These are phyloP conservation scores for Dentiscutata heterogama DNA, from an alignment of 371 early-diverging fungal species.

Conservation along the genomic window DNA sequence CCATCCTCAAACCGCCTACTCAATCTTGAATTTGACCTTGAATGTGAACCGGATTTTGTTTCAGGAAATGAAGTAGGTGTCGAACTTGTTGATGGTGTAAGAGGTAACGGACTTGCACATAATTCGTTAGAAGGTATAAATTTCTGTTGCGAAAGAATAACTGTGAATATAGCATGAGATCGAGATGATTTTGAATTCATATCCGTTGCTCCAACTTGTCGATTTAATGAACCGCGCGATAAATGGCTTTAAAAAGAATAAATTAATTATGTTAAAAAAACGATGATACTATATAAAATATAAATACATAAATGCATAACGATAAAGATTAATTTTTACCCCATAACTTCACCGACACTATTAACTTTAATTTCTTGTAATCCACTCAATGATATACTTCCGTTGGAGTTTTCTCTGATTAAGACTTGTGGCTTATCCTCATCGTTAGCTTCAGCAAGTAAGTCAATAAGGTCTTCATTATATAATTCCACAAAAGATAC, in stretches of 20 bases:
- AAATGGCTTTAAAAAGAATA: slow-evolving; percentile 60
- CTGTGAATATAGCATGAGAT: slow-evolving; percentile 91
- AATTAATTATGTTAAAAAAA: background rate
- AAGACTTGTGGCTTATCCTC: slow-evolving; percentile 74
- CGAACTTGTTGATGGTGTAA: background rate
- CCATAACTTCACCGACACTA: slow-evolving; percentile 82
- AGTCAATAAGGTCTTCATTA: slow-evolving; percentile 96
- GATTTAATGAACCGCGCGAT: slow-evolving; percentile 79
- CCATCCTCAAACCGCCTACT: slow-evolving; percentile 50
- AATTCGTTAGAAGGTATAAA: background rate
- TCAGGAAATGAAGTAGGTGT: background rate
- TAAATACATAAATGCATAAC: background rate
- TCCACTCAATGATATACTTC: slow-evolving; percentile 91
- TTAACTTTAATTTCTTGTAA: slow-evolving; percentile 85
- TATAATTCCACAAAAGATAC: slow-evolving; percentile 93
- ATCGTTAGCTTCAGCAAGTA: slow-evolving; percentile 65
- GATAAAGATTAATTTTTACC: slow-evolving; percentile 51
- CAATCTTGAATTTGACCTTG: slow-evolving; percentile 3
- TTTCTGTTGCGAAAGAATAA: slow-evolving; percentile 65
- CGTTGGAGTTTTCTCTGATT: slow-evolving; percentile 93
- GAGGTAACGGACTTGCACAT: background rate
- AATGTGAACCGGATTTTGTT: slow-evolving; percentile 50
- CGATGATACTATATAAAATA: background rate
- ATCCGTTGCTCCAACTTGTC: slow-evolving; percentile 96
- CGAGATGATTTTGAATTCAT: slow-evolving; percentile 98